These are phyloP conservation scores for Paxillus ammoniavirescens DNA, from an alignment of 768 basidiomycete genomes.

Conservation along the genomic window DNA sequence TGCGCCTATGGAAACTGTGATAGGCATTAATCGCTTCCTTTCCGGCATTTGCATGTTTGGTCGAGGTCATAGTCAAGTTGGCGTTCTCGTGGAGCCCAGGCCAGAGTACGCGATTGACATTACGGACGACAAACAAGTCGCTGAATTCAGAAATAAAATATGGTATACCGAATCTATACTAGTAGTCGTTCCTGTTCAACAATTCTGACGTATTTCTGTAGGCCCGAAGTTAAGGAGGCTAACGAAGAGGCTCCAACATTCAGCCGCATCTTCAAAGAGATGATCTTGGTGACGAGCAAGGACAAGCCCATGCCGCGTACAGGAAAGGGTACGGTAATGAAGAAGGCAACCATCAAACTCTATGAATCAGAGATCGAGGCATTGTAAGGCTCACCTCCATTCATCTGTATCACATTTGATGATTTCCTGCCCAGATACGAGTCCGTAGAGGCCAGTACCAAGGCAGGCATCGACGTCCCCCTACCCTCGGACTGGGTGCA, in stretches of 20 bases:
- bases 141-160: conserved; percentile 35
- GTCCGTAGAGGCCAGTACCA: conserved; percentile 24
- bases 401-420: too few relatives aligned
- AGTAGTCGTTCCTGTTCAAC: background rate
- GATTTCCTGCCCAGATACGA: conserved; percentile 23
- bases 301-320: conserved; percentile 44
- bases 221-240: conserved; percentile 41
- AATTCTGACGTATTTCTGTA: conserved; percentile 6
- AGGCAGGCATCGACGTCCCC: conserved; percentile 20
- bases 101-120: conserved; percentile 34
- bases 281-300: conserved; percentile 45
- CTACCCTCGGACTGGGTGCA: conserved; percentile 25
- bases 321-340: conserved; percentile 45
- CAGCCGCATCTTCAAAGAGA: conserved; percentile 49
- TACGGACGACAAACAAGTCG: conserved; percentile 23
- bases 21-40: conserved; percentile 21
- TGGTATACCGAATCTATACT: conserved; percentile 29
- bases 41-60: conserved; percentile 41
- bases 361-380: conserved; percentile 48
- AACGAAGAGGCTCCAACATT: conserved; percentile 40
- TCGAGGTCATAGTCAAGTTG: conserved; percentile 26
- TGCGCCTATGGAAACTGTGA: conserved; percentile 32
- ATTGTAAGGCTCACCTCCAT: conserved; percentile 29
- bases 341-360: conserved; percentile 36
- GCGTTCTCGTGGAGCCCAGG: conserved; percentile 32